Conservation (phyloP, 1,284 basidiomycete genomes). For the Bjerkandera adusta region DNA sequence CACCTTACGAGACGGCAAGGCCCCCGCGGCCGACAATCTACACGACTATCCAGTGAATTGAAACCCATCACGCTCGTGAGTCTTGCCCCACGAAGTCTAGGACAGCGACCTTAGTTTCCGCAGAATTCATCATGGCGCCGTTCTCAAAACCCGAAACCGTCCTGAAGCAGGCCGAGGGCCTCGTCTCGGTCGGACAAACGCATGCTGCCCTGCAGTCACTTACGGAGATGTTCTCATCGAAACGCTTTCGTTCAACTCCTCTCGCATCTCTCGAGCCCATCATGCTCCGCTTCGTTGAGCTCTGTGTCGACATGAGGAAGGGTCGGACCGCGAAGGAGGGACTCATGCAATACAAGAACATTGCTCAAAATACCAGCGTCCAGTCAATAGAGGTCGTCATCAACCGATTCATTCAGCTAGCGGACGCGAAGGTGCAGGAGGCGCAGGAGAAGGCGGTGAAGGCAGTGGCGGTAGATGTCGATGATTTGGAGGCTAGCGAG, state of each 20-base stretch:
- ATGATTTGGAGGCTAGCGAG: constrained; percentile 89
- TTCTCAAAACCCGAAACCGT: constrained; percentile 91
- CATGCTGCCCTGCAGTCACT: constrained; percentile 88
- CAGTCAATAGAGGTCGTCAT: constrained; percentile 93
- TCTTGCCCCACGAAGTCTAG: neutral
- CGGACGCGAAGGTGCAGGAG: constrained; percentile 85
- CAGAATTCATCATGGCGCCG: constrained; percentile 64
- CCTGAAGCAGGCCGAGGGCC: constrained; percentile 89
- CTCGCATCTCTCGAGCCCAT: constrained; percentile 92
- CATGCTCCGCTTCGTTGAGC: constrained; percentile 90
- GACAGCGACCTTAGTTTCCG: neutral
- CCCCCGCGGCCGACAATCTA: neutral
- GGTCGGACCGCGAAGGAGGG: constrained; percentile 94
- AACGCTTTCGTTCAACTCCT: constrained; percentile 93
- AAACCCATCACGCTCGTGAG: too few relatives aligned
- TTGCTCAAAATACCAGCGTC: constrained; percentile 91
- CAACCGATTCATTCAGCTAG: constrained; percentile 83
- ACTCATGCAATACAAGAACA: constrained; percentile 95
- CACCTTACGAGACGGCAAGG: neutral
- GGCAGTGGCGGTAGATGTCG: constrained; percentile 69
- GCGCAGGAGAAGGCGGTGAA: constrained; percentile 86
- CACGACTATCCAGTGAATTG: neutral
- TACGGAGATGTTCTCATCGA: constrained; percentile 90
- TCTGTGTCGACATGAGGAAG: constrained; percentile 95
- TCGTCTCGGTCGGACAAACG: constrained; percentile 87